Evolutionary conservation across 371 early-diverging fungal genomes (phyloP).

Genomic region (Mucor piriformis): DNA sequence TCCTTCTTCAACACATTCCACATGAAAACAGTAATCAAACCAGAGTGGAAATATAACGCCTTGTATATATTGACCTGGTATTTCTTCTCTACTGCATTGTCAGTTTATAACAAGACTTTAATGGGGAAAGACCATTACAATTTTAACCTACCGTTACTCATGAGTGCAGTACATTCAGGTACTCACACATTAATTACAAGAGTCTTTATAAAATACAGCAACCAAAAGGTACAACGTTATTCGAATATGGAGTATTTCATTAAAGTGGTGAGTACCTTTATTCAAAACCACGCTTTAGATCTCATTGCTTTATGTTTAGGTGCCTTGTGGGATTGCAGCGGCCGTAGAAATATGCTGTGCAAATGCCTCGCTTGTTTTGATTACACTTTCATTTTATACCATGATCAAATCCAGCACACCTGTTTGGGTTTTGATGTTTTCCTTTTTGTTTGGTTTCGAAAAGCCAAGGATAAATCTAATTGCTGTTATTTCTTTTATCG

Average conservation of each 20-base stretch:
- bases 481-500: constrained; percentile 77
- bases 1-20: not conserved
- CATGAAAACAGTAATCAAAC: constrained; percentile 1
- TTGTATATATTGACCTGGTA: constrained; percentile 61
- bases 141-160: constrained; percentile 82
- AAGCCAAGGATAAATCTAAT: constrained; percentile 62
- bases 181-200: constrained; percentile 64
- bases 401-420: constrained; percentile 92
- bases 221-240: constrained; percentile 1
- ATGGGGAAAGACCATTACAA: constrained; percentile 73
- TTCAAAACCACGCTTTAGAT: too few relatives aligned
- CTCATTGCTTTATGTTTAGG: too few relatives aligned
- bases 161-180: constrained; percentile 71
- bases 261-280: constrained; percentile 51
- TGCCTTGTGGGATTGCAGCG: constrained; percentile 89
- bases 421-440: constrained; percentile 88
- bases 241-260: constrained; percentile 48
- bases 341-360: constrained; percentile 90
- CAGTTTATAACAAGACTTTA: constrained; percentile 84
- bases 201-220: constrained; percentile 48
- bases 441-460: constrained; percentile 88
- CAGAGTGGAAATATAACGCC: constrained; percentile 33
- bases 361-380: constrained; percentile 79
- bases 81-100: constrained; percentile 74
- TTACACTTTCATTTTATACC: constrained; percentile 93